Conservation (phyloP, 1,284 basidiomycete genomes). For the Tremellales sp. region DNA sequence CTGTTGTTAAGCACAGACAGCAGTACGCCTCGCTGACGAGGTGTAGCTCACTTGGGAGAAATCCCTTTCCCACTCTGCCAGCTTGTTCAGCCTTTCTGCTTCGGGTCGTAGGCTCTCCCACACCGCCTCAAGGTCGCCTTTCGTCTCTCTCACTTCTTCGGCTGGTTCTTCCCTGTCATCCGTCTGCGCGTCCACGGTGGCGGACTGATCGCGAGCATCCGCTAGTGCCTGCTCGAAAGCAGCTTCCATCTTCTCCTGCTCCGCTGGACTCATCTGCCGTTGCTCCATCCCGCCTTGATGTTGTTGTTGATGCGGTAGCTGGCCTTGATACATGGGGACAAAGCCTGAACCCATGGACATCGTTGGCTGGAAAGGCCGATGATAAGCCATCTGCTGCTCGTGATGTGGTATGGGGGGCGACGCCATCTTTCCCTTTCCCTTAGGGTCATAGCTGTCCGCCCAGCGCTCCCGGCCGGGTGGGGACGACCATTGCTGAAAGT, state of each 20-base stretch:
- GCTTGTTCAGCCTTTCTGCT: constrained; percentile 54
- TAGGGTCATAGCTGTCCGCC: constrained; percentile 10
- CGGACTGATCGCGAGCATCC: constrained; percentile 51
- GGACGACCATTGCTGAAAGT: background rate
- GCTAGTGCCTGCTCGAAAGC: constrained; percentile 68
- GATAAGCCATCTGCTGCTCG: constrained; percentile 4
- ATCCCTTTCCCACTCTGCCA: constrained; percentile 83
- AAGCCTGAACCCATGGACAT: constrained; percentile 7
- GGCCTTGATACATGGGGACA: constrained; percentile 15
- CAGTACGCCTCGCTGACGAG: background rate
- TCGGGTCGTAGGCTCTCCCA: constrained; percentile 50
- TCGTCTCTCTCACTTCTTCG: constrained; percentile 47
- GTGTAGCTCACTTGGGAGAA: constrained; percentile 60
- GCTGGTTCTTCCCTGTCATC: constrained; percentile 46
- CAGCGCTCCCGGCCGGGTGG: background rate
- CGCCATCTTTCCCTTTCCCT: constrained; percentile 15
- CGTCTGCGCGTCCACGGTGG: constrained; percentile 33
- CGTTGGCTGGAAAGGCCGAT: constrained; percentile 6
- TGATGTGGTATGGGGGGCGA: too few relatives aligned
- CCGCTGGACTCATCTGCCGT: constrained; percentile 10
- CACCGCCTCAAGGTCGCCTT: constrained; percentile 49
- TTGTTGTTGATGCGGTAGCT: constrained; percentile 5
- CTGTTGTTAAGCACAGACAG: constrained; percentile 9
- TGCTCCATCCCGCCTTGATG: background rate
- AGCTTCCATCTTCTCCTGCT: constrained; percentile 66